Evolutionary conservation across 305 asterid genomes (phyloP), one percentile per base, ranked within the genome.

Genomic region (Plantago coronopus): DNA sequence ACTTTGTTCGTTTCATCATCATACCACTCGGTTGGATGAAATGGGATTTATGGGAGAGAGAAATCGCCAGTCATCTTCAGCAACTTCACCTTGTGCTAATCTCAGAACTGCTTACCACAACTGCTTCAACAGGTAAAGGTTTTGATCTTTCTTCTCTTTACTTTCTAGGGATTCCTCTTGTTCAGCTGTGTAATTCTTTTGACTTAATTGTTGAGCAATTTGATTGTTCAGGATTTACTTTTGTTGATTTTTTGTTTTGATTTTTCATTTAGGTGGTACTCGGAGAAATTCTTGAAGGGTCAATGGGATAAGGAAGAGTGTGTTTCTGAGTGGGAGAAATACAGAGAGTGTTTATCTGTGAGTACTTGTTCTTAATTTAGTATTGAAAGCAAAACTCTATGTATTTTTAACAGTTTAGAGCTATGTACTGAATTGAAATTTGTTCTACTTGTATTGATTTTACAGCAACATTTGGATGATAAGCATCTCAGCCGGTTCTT

Each of bases 401-500:
- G 40, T 4, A 2, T 13, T 14, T 50, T 25, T 22, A n/a, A 7
- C 43, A 37, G 8, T 23, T 51, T 13, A 43, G 21, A 63, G 20
- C 43, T 37, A 13, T 48, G 66, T 18, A 34, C 27, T 34, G 55
- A 31, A 44, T 19, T 45, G 10, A n/a, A 17, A 9, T 21, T 74
- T 20, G 16, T 25, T 49, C 16, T 34, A 13, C 5, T 49, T 31
- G 47, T 44, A 16, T 6, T 64, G 13, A 17, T 66, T 61, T 59
- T 18, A 27, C 86, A 88, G 88, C 79, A 84, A 76, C 82, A 88
- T 88, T 79, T 91, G 86, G 95, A 91, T 71, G 87, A 88, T 74
- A 88, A 86, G 79, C 89, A 84, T 78, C 81, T 84, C 56, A 81
- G 90, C 59, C 75, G 86, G 70, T 83, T 88, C 81, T 67, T 86